phyloP scores from a whole-genome alignment of 371 early-diverging fungal species.

The Mortierella sp. region DNA sequence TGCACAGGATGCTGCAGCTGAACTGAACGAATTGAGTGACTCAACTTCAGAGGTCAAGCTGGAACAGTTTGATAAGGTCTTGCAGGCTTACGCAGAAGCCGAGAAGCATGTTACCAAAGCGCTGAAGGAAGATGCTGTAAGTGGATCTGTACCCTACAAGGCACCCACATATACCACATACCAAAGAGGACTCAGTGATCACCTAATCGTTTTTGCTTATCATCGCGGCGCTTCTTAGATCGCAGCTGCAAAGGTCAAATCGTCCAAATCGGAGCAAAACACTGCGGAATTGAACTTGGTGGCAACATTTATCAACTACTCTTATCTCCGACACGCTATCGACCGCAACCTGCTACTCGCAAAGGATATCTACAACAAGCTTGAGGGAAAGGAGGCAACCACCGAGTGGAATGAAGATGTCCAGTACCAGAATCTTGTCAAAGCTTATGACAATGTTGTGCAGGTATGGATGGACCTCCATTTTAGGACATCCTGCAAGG shows the following conservation, averaged over 20 bases:
- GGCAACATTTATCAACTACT: conserved; percentile 68
- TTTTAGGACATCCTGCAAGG: too few relatives aligned
- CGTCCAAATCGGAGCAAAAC: conserved; percentile 74
- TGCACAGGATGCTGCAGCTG: conserved; percentile 53
- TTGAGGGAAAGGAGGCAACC: conserved; percentile 34
- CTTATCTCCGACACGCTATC: conserved; percentile 61
- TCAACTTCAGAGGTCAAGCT: conserved; percentile 45
- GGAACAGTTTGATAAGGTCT: conserved; percentile 60
- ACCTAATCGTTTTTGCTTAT: too few relatives aligned
- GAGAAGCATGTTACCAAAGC: conserved; percentile 69
- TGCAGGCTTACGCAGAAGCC: conserved; percentile 69
- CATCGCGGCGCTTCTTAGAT: conserved; percentile 35
- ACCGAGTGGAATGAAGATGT: conserved; percentile 51
- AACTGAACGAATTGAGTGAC: conserved; percentile 10
- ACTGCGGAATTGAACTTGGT: conserved; percentile 67
- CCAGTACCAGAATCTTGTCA: conserved; percentile 72
- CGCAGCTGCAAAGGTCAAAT: conserved; percentile 75
- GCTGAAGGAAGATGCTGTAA: conserved; percentile 71
- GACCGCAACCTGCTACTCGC: conserved; percentile 66
- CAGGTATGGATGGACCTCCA: conserved; percentile 66
- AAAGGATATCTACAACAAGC: conserved; percentile 49
- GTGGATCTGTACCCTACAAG: conserved; percentile 8
- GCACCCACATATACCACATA: too few relatives aligned
- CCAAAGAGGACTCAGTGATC: too few relatives aligned
- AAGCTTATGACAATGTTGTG: conserved; percentile 71